Evolutionary conservation across 129 eudicot genomes (phyloP), one percentile per base, ranked within the genome.

Genomic region (Lactuca saligna): DNA sequence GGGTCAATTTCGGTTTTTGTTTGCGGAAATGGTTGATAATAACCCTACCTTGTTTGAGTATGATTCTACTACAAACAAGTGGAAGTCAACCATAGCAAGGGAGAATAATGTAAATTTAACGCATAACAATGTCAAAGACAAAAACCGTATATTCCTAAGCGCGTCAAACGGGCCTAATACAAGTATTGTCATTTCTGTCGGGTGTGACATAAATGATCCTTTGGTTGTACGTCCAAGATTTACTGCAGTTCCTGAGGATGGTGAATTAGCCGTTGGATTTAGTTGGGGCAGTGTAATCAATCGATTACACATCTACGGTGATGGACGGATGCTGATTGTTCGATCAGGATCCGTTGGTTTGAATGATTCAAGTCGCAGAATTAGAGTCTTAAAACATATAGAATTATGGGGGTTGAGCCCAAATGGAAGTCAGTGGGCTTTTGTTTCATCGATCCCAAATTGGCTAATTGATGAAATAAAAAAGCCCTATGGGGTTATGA

Each of bases 401-500:
- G 91, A 86, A 48, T n/a, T 80, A 60, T 86, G 88, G 91, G 83
- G 83, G 1, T 39, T 86, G 79, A 78, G 88, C 78, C 61, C 66
- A 63, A 80, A 62, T 64, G 91, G 91, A 3, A 77, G 78, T 71
- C 59, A 77, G 14, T 86, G 88, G 88, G 80, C 78, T 31, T 67
- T 80, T 1, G 70, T 82, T 1, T 86, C 91, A 71, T 77, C 66
- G 46, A 82, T 82, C 9, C 85, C 85, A 35, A 64, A 62, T 77
- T 80, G 54, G 57, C 44, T 86, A 0, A 75, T 82, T 51, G 78
- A 86, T 17, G 57, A 74, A 17, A 74, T 82, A 2, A 80, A 77
- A 65, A 86, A 82, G 65, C 85, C 91, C 1, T 86, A 86, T 74
- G 91, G 83, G 53, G 88, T 83, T 31, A 86, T 86, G 85, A 86